Evolutionary conservation across 495 filamentous ascomycete species (phyloP), one percentile per base, ranked within the genome.

Genomic region (Penicillium macrosclerotiorum): DNA sequence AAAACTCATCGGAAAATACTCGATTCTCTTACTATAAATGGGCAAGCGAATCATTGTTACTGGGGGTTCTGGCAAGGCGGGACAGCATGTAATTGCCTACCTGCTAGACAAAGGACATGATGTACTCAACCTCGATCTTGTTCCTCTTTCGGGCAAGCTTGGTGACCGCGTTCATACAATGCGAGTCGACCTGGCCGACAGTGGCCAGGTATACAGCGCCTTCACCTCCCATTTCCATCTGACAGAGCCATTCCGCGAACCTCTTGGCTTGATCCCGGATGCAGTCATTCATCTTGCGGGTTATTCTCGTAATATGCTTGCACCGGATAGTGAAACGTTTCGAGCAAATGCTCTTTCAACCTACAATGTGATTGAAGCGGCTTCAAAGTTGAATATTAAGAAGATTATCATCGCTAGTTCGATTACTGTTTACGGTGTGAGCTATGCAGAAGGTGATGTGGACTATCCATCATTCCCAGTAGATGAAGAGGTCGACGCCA

Each of bases 261-360:
- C 56, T 41, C 31, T 60, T 55, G 27, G 65, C 65, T 13, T 60
- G 37, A 3, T 75, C 11, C 78, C 79, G 0, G 79, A 81, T 55
- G 80, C 74, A 0, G 74, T 85, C 8, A 81, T 84, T 36, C 80
- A 85, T 52, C 76, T 84, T 17, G 81, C 78, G 5, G 78, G 77
- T 3, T 77, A 78, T 52, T 71, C 81, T 0, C 69, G 80, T 30
- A 81, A 81, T 56, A 76, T 83, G 75, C 64, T 82, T 4, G 76
- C 79, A 4, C 80, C 81, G 1, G 81, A 85, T 54, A 75, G 72
- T 22, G 79, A 83, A 54, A 72, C 67, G 24, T 84, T 79, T 57
- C 69, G 69, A 37, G 70, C 62, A 16, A 85, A 84, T 47, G 66
- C 75, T 0, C 54, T 66, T 5, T 56, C 67, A 12, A 75, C 73